Conservation (phyloP, 2,329 filamentous ascomycete species). For the Aspergillus pseudoterreus region DNA sequence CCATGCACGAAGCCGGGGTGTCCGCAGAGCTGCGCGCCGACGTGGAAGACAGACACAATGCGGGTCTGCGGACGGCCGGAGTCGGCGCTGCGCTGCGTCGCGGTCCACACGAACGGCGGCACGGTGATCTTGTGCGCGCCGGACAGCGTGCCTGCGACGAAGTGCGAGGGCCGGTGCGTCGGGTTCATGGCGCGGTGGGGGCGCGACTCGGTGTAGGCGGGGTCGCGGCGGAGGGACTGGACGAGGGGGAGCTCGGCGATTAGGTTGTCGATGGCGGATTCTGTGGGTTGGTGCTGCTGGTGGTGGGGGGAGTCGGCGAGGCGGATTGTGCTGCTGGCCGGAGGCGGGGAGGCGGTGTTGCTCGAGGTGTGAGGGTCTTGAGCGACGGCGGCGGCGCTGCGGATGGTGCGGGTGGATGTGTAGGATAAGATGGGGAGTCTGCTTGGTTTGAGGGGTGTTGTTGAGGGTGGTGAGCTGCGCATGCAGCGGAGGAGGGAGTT, state of each 20-base stretch:
- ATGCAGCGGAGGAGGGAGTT: conserved; percentile 2
- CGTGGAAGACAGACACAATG: conserved; percentile 29
- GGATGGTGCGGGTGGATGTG: background rate
- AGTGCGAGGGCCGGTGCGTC: conserved; percentile 63
- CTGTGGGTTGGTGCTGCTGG: conserved; percentile 47
- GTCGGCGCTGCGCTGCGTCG: conserved; percentile 3
- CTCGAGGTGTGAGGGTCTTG: conserved; percentile 7
- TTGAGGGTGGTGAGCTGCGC: background rate
- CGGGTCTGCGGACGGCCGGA: conserved; percentile 2
- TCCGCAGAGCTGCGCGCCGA: conserved; percentile 31
- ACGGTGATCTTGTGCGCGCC: conserved; percentile 71
- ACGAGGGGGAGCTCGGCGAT: conserved; percentile 61
- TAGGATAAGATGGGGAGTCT: conserved; percentile 2
- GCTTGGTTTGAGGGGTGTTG: background rate
- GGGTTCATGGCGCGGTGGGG: conserved; percentile 80
- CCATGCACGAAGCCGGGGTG: conserved; percentile 36
- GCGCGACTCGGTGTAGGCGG: conserved; percentile 66
- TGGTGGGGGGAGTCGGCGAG: background rate
- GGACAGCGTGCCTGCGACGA: conserved; percentile 74
- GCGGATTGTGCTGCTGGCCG: conserved; percentile 13
- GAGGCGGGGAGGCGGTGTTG: conserved; percentile 3
- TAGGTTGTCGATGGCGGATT: conserved; percentile 16
- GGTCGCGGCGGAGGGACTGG: conserved; percentile 59
- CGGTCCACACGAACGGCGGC: conserved; percentile 58
- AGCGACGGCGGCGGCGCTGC: conserved; percentile 5